Base-by-base conservation (phyloP, 2,329 filamentous ascomycete genomes). In the Aspergillus viridinutans region DNA sequence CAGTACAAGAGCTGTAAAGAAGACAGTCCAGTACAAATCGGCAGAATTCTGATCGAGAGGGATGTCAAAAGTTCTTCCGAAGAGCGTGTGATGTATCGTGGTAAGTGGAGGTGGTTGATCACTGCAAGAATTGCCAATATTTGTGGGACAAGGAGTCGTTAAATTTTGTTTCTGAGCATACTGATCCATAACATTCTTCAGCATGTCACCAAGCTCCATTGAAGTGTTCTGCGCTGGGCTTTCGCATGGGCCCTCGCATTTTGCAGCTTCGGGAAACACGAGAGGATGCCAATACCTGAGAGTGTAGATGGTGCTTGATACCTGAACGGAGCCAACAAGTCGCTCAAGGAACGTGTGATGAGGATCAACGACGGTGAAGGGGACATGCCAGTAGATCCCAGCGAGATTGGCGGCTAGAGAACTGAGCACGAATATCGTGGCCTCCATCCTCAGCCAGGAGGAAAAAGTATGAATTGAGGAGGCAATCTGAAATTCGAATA, bases 301-400 rank as follows among this genome's bases (percentile, higher is more conserved):
- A 6, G 57, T 56, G 26, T 65, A 61, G 14, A 61, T 52, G 10
- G 61, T 54, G 38, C 56, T 57, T 17, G 64, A 61, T 42, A 66
- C 29, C 51, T 68, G 62, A 17, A 64, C 50, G 23, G 60, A 58
- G n/a, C 62, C 61, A 10, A 63, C 26, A 10, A 61, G 50, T 42
- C 66, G 62, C 6, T 65, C 62, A 8, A 57, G 32, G 17, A 62
- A 32, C 10, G 64, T 56, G 14, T 55, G 53, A 20, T 56, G 49
- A 26, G 64, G 60, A 12, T 60, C 54, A 21, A 67, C 58, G 9
- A 55, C 53, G 10, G 62, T 66, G 38, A 61, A 59, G 0, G 66
- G 66, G 40, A 68, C 58, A 14, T 54, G 57, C n/a, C 55, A 49
- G 29, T 58, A 67, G 12, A 58, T 49, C 4, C 65, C 63, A 51